phyloP scores from a whole-genome alignment of 2,329 filamentous ascomycete species.

The Dactylellina leptospora region DNA sequence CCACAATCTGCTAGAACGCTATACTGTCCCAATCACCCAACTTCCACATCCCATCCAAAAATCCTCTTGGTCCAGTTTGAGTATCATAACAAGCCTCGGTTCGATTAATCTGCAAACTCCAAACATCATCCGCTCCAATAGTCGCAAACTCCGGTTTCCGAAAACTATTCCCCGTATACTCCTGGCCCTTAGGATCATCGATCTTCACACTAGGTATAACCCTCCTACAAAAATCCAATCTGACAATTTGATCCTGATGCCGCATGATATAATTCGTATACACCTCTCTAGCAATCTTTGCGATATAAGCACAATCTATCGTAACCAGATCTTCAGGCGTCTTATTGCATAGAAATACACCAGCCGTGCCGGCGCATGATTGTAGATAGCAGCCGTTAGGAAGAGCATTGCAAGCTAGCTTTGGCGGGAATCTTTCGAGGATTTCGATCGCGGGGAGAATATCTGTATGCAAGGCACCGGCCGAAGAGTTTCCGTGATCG shows the following conservation, averaged over 20 bases:
- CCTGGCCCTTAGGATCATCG: constrained; percentile 19
- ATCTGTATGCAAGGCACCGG: constrained; percentile 17
- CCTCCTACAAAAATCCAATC: constrained; percentile 31
- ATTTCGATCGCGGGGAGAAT: constrained; percentile 23
- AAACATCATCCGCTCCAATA: constrained; percentile 27
- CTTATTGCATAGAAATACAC: constrained; percentile 33
- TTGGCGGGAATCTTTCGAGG: constrained; percentile 13
- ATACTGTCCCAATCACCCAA: too few relatives aligned
- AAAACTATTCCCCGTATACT: constrained; percentile 44
- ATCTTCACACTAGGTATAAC: constrained; percentile 2
- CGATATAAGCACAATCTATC: constrained; percentile 27
- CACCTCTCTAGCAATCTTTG: constrained; percentile 24
- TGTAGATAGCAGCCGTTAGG: constrained; percentile 31
- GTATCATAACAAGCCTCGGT: constrained; percentile 20
- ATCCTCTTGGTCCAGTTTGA: constrained; percentile 11
- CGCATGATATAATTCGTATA: constrained; percentile 28
- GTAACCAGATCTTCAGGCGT: constrained; percentile 3
- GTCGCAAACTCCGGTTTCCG: constrained; percentile 39
- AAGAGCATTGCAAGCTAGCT: constrained; percentile 21
- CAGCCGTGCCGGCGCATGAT: constrained; percentile 30
- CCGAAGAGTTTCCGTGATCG: constrained; percentile 24
- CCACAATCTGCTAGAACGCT: too few relatives aligned
- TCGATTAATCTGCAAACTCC: constrained; percentile 42
- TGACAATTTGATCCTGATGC: constrained; percentile 25
- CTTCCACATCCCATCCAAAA: constrained; percentile 18